A percentile compares a stretch with the other conserved stretches of the same genome.
Evolutionary conservation across 148 eudicot genomes (phyloP).

Genomic region (Rhododendron griersonianum): DNA sequence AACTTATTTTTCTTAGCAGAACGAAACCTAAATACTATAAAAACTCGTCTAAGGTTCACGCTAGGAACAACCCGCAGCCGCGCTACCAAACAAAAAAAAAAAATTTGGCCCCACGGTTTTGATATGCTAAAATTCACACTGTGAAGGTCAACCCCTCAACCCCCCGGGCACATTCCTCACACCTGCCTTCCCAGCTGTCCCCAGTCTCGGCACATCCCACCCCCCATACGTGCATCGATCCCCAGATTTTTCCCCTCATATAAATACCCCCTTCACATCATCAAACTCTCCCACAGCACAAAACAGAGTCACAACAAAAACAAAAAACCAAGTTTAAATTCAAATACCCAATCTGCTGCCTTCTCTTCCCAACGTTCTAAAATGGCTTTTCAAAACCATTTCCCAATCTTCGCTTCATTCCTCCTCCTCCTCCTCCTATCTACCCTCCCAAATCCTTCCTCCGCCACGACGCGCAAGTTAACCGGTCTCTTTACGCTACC

Average conservation of each 20-base stretch:
- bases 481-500: slow-evolving; percentile 23
- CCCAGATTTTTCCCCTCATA: background rate
- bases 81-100: no score
- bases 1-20: no score
- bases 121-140: no score
- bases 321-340: background rate
- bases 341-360: background rate
- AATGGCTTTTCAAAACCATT: slow-evolving; percentile 21
- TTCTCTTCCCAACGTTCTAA: background rate
- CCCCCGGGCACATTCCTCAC: background rate
- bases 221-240: background rate
- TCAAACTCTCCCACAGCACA: background rate
- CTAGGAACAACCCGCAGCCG: no score
- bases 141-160: background rate
- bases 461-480: background rate
- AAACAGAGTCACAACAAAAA: background rate
- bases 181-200: background rate
- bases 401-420: background rate
- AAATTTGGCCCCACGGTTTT: no score
- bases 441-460: background rate
- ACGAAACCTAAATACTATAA: no score
- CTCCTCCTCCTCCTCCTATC: slow-evolving; percentile 10
- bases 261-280: background rate
- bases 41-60: no score
- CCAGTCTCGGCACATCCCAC: background rate